A percentile compares a stretch with the other conserved stretches of the same genome.
Evolutionary conservation across 148 eudicot genomes (phyloP).

Genomic region (Fagopyrum homotropicum): DNA sequence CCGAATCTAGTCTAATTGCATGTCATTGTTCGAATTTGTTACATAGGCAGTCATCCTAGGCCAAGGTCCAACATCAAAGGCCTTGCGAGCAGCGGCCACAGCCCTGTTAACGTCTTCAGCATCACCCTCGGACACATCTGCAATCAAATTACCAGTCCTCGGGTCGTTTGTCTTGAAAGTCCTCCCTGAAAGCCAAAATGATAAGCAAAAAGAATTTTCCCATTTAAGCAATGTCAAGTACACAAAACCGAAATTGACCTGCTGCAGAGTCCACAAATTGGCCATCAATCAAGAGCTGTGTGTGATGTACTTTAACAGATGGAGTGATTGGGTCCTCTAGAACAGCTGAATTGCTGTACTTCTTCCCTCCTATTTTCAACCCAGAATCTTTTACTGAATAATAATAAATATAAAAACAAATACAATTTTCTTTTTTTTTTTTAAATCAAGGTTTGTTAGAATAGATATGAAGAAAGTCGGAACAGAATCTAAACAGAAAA

Average conservation of each 20-base stretch:
- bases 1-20: too few relatives aligned
- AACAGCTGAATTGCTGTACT: constrained; percentile 48
- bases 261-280: constrained; percentile 61
- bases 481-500: too few relatives aligned
- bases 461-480: too few relatives aligned
- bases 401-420: not conserved
- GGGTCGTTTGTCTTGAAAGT: constrained; percentile 62
- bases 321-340: constrained; percentile 54
- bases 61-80: constrained; percentile 85
- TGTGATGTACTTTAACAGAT: constrained; percentile 42
- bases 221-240: too few relatives aligned
- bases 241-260: constrained; percentile 24
- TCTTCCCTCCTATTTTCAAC: constrained; percentile 24
- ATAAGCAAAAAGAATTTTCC: not conserved
- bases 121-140: constrained; percentile 74
- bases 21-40: not conserved
- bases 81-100: constrained; percentile 72
- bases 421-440: too few relatives aligned
- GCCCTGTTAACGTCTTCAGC: constrained; percentile 67
- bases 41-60: constrained; percentile 83
- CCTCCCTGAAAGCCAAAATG: constrained; percentile 33
- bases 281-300: constrained; percentile 64
- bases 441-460: too few relatives aligned
- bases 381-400: constrained; percentile 25
- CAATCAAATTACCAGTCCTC: constrained; percentile 65